A percentile compares a stretch with the other conserved stretches of the same genome.
These are phyloP conservation scores for Aspergillus phoenicis DNA, from an alignment of 2,329 filamentous ascomycete species.

Conservation along the genomic window DNA sequence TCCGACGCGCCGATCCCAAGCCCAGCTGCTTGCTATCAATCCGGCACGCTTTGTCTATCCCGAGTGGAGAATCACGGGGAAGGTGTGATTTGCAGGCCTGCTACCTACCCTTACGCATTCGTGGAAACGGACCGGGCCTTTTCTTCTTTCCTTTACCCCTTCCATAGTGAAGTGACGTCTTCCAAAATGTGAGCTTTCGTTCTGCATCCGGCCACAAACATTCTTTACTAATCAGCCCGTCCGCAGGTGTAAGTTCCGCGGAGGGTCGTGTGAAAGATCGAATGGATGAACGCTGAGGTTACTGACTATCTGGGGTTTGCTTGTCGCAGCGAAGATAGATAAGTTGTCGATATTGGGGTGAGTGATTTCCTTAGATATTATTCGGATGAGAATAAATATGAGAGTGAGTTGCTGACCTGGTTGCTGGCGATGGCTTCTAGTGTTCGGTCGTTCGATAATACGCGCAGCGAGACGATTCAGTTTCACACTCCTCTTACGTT, in stretches of 20 bases:
- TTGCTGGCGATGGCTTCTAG: conserved; percentile 36
- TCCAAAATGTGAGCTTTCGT: conserved; percentile 13
- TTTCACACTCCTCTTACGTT: conserved; percentile 91
- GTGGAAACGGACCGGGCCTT: too few relatives aligned
- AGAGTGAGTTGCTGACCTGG: not conserved
- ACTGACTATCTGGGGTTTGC: conserved; percentile 7
- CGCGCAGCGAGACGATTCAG: conserved; percentile 73
- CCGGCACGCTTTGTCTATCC: too few relatives aligned
- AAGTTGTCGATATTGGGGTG: conserved; percentile 83
- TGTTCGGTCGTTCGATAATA: conserved; percentile 82
- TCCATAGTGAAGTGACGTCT: too few relatives aligned
- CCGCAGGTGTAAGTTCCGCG: conserved; percentile 35
- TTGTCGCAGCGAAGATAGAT: conserved; percentile 72
- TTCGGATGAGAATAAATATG: not conserved
- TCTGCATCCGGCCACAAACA: too few relatives aligned
- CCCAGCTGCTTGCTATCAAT: not conserved
- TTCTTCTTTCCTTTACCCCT: too few relatives aligned
- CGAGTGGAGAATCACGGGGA: not conserved
- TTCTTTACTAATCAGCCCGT: too few relatives aligned
- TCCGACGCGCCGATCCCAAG: not conserved
- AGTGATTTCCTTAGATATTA: too few relatives aligned
- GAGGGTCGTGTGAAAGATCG: not conserved
- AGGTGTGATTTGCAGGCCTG: not conserved
- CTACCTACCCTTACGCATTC: too few relatives aligned
- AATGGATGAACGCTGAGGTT: not conserved